Evolutionary conservation across 306 rosid species (phyloP), one percentile per base, ranked within the genome.

Genomic region (Myrica gale): DNA sequence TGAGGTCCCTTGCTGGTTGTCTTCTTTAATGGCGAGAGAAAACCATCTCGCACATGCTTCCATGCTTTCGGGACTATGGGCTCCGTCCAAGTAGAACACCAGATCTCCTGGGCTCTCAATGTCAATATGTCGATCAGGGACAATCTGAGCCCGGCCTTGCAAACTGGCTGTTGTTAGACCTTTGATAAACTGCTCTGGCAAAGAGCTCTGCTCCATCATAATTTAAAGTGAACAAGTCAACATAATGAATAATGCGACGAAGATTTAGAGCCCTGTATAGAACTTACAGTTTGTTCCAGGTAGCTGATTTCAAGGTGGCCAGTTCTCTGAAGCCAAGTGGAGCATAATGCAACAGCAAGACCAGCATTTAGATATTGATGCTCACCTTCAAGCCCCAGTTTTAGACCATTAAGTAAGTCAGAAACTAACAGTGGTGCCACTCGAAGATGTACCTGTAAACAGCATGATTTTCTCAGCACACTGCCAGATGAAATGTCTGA

Each of bases 1-100:
- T 70, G 78, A 79, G 61, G 70, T 76, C 74, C 62, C 85, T 78
- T 71, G 86, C 76, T 69, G 86, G 76, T 76, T 75, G 42, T 86
- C 85, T 67, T 87, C 87, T 78, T 82, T 82, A 81, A 86, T 71
- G 42, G 91, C 86, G 84, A 73, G 77, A 71, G 93, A 90, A 85
- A 95, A 95, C 98, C 98, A 95, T 74, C 76, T 88, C 17, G 91
- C 96, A 80, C 98, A 90, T 50, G 84, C 83, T 85, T 90, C 97
- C 91, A 95, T 76, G 82, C 97, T 95, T 88, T 95, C 97, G 45
- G 97, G 97, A 81, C 97, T 95, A 84, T 95, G 98, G 63, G 98
- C 98, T 75, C 97, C 98, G 75, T 95, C 98, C 85, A 95, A 73
- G 84, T 84, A 92, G 86, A 95, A 95, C 53, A 87, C 83, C 67